phyloP scores from a whole-genome alignment of 108 stramenopile species.

The Pseudonitzschia delicatissima region DNA sequence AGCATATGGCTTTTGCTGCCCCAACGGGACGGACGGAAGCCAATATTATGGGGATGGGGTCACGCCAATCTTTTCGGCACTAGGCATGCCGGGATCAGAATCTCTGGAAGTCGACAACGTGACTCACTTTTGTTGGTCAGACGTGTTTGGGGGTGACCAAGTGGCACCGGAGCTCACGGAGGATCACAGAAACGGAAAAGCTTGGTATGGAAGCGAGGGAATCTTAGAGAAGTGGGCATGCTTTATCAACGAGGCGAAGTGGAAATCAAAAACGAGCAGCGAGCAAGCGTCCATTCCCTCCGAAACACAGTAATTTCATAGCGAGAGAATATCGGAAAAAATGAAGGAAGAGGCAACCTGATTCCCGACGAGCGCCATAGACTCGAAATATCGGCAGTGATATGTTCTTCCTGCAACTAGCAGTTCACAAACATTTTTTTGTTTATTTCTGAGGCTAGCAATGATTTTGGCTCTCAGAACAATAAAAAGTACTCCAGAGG shows the following conservation, averaged over 20 bases:
- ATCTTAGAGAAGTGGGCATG: slow-evolving; percentile 59
- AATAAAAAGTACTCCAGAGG: too few relatives aligned
- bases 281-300: too few relatives aligned
- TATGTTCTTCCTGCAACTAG: too few relatives aligned
- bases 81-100: slow-evolving; percentile 44
- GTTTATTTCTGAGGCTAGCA: too few relatives aligned
- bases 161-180: slow-evolving; percentile 58
- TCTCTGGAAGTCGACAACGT: slow-evolving; percentile 44
- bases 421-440: too few relatives aligned
- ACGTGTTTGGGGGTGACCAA: slow-evolving; percentile 52
- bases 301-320: too few relatives aligned
- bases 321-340: too few relatives aligned
- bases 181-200: slow-evolving; percentile 40
- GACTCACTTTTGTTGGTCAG: slow-evolving; percentile 60
- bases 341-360: too few relatives aligned
- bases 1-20: slow-evolving; percentile 63
- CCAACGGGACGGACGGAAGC: slow-evolving; percentile 50
- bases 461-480: too few relatives aligned
- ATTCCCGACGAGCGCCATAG: too few relatives aligned
- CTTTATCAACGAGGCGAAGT: slow-evolving; percentile 17
- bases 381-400: too few relatives aligned
- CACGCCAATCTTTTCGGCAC: slow-evolving; percentile 51
- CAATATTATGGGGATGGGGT: slow-evolving; percentile 72
- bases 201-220: slow-evolving; percentile 66
- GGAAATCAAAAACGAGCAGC: too few relatives aligned